A percentile compares a stretch with the other conserved stretches of the same genome.
phyloP scores from a whole-genome alignment of 2,329 filamentous ascomycete species.

The Fusarium ambrosium region DNA sequence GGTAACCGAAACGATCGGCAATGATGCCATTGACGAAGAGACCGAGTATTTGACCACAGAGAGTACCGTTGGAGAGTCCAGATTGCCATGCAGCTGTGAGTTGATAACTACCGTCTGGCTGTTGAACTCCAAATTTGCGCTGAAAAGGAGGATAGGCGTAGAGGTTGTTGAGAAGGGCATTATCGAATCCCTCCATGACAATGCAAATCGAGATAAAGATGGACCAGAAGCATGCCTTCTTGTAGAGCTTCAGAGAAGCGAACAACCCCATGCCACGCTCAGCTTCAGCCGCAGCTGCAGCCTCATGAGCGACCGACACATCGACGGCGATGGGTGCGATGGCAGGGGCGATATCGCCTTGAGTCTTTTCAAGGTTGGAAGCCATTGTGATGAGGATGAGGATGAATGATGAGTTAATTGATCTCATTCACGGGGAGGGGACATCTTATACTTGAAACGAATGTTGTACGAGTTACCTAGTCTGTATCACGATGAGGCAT shows the following conservation, averaged over 20 bases:
- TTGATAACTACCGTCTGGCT: conserved; percentile 57
- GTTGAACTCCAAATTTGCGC: conserved; percentile 55
- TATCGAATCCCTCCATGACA: conserved; percentile 59
- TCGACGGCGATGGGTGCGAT: conserved; percentile 26
- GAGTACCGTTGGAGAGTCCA: conserved; percentile 62
- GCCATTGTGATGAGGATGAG: conserved; percentile 23
- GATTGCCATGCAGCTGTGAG: conserved; percentile 67
- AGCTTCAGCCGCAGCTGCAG: conserved; percentile 48
- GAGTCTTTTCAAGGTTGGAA: conserved; percentile 15
- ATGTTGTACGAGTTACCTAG: not conserved
- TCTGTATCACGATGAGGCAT: not conserved
- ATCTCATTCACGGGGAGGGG: not conserved
- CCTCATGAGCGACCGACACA: conserved; percentile 38
- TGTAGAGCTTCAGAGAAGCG: conserved; percentile 57
- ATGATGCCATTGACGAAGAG: conserved; percentile 63
- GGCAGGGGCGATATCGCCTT: conserved; percentile 21
- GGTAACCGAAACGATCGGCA: conserved; percentile 61
- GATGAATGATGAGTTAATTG: not conserved
- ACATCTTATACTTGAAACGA: conserved; percentile 1
- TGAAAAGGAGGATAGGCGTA: conserved; percentile 57
- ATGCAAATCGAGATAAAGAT: conserved; percentile 55
- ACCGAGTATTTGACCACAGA: conserved; percentile 64
- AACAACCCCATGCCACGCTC: conserved; percentile 52
- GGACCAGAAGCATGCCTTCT: conserved; percentile 55
- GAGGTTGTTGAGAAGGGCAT: conserved; percentile 56